Base-by-base conservation (phyloP, 768 basidiomycete genomes). In the Thelephora ganbajun region DNA sequence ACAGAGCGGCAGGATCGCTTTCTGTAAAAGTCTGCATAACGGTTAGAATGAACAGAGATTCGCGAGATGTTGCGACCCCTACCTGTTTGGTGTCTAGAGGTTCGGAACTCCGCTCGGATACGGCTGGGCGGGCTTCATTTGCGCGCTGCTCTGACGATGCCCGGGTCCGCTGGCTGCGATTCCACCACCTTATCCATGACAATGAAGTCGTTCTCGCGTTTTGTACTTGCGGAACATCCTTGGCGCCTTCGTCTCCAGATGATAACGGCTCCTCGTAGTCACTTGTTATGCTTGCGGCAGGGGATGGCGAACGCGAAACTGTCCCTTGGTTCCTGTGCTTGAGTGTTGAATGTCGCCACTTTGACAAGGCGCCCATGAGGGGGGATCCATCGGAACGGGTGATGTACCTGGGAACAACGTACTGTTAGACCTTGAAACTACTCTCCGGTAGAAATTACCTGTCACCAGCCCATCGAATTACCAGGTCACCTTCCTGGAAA, bases 101-200 rank as follows among this genome's bases (percentile, higher is more conserved):
- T 30, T 30, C 26, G 26, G 26, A 30, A 30, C 26, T 30, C 9
- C 26, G 26, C 26, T 30, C 26, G 26, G 26, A 9, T 30, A 30
- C 9, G 26, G 26, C 26, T 4, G 26, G 26, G 9, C 26, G 26
- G 9, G 26, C 26, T 30, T 9, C 26, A 30, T 4, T 30, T 9
- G 26, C 26, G 26, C 9, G 26, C 9, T 30, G 26, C 26, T 30
- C 26, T 30, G 26, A 9, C 9, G 26, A 9, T 30, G 26, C 5
- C 26, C 16, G 11, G 44, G 52, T 52, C 26, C 55, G 50, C 43
- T 46, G 43, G 61, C 76, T 80, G 16, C 83, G 69, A 51, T 74
- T 79, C 87, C 85, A 92, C 89, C 88, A 90, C 35, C 77, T 73
- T 34, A 75, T 76, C 88, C 86, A 90, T n/a, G 79, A 80, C 0